These are phyloP conservation scores for Candolleomyces efflorescens DNA, from an alignment of 768 basidiomycete species.

Conservation along the genomic window DNA sequence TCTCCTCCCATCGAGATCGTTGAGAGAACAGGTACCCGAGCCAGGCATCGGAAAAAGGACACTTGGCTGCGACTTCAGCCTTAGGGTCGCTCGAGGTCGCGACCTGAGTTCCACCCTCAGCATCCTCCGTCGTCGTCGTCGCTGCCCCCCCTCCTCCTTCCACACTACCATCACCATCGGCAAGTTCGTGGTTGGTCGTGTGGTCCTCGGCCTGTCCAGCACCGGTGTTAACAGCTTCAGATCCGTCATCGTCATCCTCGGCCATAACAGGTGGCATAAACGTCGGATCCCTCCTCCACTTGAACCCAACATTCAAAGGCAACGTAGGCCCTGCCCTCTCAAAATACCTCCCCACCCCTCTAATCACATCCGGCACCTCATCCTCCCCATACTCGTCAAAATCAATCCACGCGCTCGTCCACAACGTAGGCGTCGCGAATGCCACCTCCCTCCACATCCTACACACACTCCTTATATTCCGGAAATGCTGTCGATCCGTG, in stretches of 20 bases:
- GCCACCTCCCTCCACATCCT: background rate
- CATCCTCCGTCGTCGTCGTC: too few relatives aligned
- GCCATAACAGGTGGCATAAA: background rate
- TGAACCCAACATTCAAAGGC: background rate
- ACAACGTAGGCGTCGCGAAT: background rate
- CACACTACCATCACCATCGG: too few relatives aligned
- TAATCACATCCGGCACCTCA: background rate
- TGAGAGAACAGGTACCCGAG: background rate
- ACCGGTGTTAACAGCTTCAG: too few relatives aligned
- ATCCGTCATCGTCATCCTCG: background rate
- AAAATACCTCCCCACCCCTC: background rate
- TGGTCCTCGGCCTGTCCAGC: too few relatives aligned
- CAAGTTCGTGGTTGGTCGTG: too few relatives aligned
- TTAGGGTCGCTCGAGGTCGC: too few relatives aligned
- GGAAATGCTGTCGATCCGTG: background rate
- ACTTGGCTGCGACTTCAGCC: too few relatives aligned
- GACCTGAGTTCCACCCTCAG: too few relatives aligned
- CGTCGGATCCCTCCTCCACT: background rate
- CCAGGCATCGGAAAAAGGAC: background rate
- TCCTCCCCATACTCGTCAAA: background rate
- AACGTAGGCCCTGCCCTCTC: background rate
- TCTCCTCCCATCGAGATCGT: background rate
- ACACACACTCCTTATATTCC: background rate
- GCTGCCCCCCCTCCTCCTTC: too few relatives aligned
- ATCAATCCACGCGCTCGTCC: background rate